Conservation (phyloP, 257 asterid species). For the Przewalskia tangutica region DNA sequence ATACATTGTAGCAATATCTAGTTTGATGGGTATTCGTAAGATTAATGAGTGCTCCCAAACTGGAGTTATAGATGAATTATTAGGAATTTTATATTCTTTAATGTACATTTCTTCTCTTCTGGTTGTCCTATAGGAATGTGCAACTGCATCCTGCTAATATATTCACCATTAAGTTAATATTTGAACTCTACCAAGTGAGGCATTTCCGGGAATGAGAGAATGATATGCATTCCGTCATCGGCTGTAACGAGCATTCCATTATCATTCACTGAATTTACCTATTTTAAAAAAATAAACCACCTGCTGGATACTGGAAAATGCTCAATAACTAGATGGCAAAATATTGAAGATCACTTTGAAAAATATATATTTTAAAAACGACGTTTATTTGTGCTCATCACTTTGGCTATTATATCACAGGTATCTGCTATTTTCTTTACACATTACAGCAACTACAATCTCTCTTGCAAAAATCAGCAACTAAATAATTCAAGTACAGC, state of each 20-base stretch:
- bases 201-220: not conserved
- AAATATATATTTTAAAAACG: too few relatives aligned
- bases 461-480: not conserved
- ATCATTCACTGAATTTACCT: not conserved
- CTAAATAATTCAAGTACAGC: not conserved
- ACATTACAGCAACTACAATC: not conserved
- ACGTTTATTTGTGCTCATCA: too few relatives aligned
- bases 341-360: too few relatives aligned
- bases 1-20: conserved; percentile 3
- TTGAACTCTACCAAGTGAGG: not conserved
- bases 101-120: not conserved
- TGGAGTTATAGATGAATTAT: not conserved
- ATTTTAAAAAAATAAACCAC: not conserved
- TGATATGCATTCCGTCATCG: not conserved
- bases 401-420: too few relatives aligned
- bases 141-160: not conserved
- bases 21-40: conserved; percentile 15
- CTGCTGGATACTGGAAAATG: too few relatives aligned
- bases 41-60: conserved; percentile 7
- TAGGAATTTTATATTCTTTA: not conserved
- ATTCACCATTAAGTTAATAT: not conserved
- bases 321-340: not conserved
- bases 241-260: not conserved
- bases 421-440: too few relatives aligned
- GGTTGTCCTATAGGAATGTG: not conserved